Conservation (phyloP, 305 asterid genomes). For the Andrographis paniculata region DNA sequence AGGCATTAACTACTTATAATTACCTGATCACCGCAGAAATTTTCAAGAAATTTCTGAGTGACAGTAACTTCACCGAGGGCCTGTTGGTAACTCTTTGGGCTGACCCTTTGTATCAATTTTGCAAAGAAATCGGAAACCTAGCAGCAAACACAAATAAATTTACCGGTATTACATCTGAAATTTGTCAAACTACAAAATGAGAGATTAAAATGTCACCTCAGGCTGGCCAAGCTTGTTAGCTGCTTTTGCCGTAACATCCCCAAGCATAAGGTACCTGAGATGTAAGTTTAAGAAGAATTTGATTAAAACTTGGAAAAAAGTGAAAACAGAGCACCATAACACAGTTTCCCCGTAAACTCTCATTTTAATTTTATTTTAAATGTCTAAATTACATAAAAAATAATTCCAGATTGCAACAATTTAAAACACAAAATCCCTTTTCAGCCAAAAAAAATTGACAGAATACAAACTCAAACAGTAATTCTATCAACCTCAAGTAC, state of each 20-base stretch:
- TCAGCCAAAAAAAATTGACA: no score
- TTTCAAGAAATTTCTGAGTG: constrained; percentile 80
- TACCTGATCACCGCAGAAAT: constrained; percentile 96
- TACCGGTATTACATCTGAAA: background rate
- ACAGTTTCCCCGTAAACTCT: no score
- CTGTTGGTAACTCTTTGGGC: constrained; percentile 95
- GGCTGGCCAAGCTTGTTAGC: constrained; percentile 76
- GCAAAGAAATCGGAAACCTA: constrained; percentile 87
- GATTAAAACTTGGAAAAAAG: no score
- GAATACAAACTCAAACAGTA: no score
- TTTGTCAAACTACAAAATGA: background rate
- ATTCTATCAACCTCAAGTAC: no score
- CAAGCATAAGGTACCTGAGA: constrained; percentile 82
- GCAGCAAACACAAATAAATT: constrained; percentile 9
- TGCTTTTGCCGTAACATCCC: constrained; percentile 85
- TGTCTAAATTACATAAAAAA: no score
- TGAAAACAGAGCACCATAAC: no score
- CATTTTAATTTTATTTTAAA: no score
- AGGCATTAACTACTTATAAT: background rate
- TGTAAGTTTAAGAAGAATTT: no score
- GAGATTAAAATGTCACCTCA: constrained; percentile 41
- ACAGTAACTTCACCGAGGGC: constrained; percentile 83
- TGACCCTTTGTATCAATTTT: constrained; percentile 81
- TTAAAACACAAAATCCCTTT: no score
- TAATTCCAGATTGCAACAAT: no score